Percentiles rank a stretch among this genome's conserved stretches.
Evolutionary conservation across 768 basidiomycete species (phyloP).

Genomic region (Mycena vitilis): DNA sequence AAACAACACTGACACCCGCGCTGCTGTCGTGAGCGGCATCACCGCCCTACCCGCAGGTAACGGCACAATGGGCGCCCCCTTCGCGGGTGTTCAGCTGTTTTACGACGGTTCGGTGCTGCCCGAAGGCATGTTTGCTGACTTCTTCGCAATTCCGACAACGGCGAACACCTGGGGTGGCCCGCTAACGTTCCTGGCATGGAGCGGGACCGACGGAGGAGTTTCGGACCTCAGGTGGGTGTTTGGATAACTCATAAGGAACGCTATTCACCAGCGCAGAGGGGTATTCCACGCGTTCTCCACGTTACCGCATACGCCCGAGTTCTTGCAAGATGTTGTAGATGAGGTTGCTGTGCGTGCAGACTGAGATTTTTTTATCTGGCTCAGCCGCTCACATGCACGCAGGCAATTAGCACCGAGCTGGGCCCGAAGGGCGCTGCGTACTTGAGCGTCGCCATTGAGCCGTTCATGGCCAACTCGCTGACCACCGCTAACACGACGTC

Average conservation of each 20-base stretch:
- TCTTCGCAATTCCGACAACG: constrained; percentile 26
- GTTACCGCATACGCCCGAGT: constrained; percentile 28
- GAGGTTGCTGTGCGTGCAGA: constrained; percentile 21
- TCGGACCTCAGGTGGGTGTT: constrained; percentile 18
- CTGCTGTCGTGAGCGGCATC: constrained; percentile 21
- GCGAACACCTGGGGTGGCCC: constrained; percentile 21
- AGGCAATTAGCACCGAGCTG: constrained; percentile 19
- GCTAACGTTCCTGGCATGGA: constrained; percentile 27
- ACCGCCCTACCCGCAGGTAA: constrained; percentile 7
- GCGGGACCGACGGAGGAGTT: constrained; percentile 25
- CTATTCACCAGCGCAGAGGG: constrained; percentile 18
- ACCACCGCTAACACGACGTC: constrained; percentile 2
- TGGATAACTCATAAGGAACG: background rate
- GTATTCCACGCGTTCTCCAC: constrained; percentile 31
- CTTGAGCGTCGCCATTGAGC: constrained; percentile 31
- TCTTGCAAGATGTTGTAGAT: constrained; percentile 31
- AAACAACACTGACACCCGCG: constrained; percentile 20
- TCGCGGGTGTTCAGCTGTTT: constrained; percentile 22
- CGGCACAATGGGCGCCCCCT: constrained; percentile 13
- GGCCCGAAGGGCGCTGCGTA: constrained; percentile 18
- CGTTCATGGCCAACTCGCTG: constrained; percentile 21
- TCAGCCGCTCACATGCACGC: background rate
- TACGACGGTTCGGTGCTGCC: constrained; percentile 23
- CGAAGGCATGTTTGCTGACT: constrained; percentile 26
- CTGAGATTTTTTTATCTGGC: too few species aligned